Evolutionary conservation across 1,284 basidiomycete species (phyloP), one percentile per base, ranked within the genome.

Genomic region (Clitocybe nebularis): DNA sequence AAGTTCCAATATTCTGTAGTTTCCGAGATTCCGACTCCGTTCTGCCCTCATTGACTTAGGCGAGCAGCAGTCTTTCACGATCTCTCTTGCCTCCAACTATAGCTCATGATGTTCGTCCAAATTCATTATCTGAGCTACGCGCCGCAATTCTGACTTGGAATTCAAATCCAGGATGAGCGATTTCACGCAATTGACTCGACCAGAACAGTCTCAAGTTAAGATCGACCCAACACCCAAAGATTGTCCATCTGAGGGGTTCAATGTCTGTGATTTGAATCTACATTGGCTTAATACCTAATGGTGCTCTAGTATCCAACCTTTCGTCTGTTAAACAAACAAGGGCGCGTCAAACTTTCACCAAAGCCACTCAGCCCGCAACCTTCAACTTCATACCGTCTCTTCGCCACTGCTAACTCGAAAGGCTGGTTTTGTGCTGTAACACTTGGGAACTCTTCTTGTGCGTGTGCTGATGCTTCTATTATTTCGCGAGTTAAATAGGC

Each of bases 391-490:
- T 69, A 69, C 47, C 59, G 53, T 28, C 54, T 84, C 13, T 75
- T 89, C 49, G 71, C 77, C 4, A 66, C 75, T 3, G 71, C 79
- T 1, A 84, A 81, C 54, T 59, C 66, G 9, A 72, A 66, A 48
- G 80, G 75, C 24, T 86, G 77, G 75, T 88, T 87, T 61, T 79
- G 74, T 35, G 81, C 82, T 32, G 71, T 77, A 6, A 67, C 50
- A 26, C 54, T 59, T n/a, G n/a, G n/a, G n/a, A n/a, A n/a, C n/a
- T n/a, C n/a, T 41, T 52, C 63, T 51, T 60, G 71, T 74, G 60
- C 50, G 74, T 60, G 36, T 39, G 45, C 32, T 28, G 29, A 26
- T 43, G 20, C 41, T 40, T 34, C n/a, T 30, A n/a, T 19, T 5
- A 13, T 34, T 33, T 20, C 9, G 37, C 28, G 4, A 23, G 16